These are phyloP conservation scores for Barnettozyma botsteinii DNA, from an alignment of 805 yeast genomes.

Conservation along the genomic window DNA sequence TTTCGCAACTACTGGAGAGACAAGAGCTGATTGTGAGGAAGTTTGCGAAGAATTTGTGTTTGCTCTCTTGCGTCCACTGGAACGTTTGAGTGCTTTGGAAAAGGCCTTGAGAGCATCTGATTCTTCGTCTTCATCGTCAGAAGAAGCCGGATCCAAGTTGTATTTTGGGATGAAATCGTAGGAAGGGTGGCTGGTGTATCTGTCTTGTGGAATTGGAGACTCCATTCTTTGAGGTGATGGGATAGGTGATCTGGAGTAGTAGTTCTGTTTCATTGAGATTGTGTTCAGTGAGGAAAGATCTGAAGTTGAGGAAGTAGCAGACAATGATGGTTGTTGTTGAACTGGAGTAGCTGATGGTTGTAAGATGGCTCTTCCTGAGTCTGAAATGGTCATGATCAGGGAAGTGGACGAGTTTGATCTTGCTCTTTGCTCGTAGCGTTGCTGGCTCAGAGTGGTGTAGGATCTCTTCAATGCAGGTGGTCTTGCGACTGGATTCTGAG, in stretches of 20 bases:
- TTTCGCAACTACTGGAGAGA: conserved; percentile 5
- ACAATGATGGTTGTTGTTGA: conserved; percentile 10
- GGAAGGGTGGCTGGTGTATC: conserved; percentile 1
- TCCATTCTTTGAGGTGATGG: conserved; percentile 25
- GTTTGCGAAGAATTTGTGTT: conserved; percentile 20
- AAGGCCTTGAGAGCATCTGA: conserved; percentile 23
- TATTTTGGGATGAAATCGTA: conserved; percentile 8
- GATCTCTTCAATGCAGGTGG: conserved; percentile 11
- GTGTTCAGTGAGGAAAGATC: conserved; percentile 17
- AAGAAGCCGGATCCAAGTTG: conserved; percentile 10
- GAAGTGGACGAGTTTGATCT: conserved; percentile 15
- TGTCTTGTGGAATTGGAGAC: conserved; percentile 13
- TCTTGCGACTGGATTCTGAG: no score
- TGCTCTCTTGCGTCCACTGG: conserved; percentile 22
- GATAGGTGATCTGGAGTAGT: conserved; percentile 17
- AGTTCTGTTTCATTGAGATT: conserved; percentile 9
- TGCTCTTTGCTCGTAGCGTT: conserved; percentile 6
- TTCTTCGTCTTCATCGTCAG: conserved; percentile 14
- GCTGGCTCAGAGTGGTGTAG: conserved; percentile 6
- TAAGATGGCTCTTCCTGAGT: conserved; percentile 17
- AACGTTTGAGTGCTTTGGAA: conserved; percentile 16
- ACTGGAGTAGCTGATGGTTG: conserved; percentile 8
- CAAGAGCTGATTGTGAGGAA: conserved; percentile 7
- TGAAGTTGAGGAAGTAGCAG: conserved; percentile 22
- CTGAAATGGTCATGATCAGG: conserved; percentile 17